Base-by-base conservation (phyloP, 805 yeast genomes). In the Groenewaldozyma tartarivorans region DNA sequence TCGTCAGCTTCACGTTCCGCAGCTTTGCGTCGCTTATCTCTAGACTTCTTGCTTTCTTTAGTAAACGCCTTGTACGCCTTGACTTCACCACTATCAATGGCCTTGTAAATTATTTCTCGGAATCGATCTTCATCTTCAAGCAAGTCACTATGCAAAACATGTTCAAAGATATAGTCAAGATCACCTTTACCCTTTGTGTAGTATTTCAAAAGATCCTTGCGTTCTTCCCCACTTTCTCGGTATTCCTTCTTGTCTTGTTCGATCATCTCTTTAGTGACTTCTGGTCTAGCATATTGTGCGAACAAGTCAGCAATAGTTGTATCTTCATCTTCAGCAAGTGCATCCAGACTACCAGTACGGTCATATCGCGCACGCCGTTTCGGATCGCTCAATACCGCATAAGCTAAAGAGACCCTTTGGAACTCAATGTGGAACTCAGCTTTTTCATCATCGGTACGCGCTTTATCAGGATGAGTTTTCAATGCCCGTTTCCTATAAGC, bases 91-190 rank as follows among this genome's bases (percentile, higher is more conserved):
- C 61, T 60, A 4, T 56, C 56, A 13, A 72, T 58, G 32, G 77
- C 62, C 11, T 63, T 63, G 24, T 68, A 62, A 21, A 85, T 71
- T 1, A 77, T 66, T 2, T 56, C 57, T 42, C 70, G 73, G 34
- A 82, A 67, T 30, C 95, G 68, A 24, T 59, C 60, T 51, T 83
- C 94, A 50, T 79, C 86, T 0, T 56, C 64, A 29, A 66, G 70
- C 34, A 79, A 68, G 46, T 81, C 87, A 39, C 82, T 68, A 59
- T 87, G 95, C 6, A 92, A 81, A 3, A 87, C 79, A 26, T 69
- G 67, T 55, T 85, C 94, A 54, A 86, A 81, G 4, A 86, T 62
- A 38, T 67, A 65, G 35, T 79, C 64, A 51, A 86, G 74, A 51
- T 83, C 84, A 4, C 95, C 95, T 11, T 74, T 69, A 35, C 69